Evolutionary conservation across 768 basidiomycete genomes (phyloP).

Genomic region (Termitomyces eurrhizus): DNA sequence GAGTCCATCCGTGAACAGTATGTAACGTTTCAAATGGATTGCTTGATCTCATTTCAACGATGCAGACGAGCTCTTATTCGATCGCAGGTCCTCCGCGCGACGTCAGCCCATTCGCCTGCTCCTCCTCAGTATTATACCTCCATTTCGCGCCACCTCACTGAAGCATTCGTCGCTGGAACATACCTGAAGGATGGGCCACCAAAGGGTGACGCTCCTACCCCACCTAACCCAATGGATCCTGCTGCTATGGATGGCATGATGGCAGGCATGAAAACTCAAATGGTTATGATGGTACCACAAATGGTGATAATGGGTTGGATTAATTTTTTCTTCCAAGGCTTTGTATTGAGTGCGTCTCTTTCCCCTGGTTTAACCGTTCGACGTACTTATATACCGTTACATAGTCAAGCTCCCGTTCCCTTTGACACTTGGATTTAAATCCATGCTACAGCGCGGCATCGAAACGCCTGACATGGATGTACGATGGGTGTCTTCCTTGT

Average conservation of each 20-base stretch:
- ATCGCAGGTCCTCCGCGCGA: slow-evolving; percentile 79
- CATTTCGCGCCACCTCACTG: slow-evolving; percentile 70
- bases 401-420: slow-evolving; percentile 96
- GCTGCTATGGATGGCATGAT: slow-evolving; percentile 97
- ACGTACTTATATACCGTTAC: not conserved
- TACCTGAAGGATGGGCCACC: slow-evolving; percentile 87
- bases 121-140: slow-evolving; percentile 69
- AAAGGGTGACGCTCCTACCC: slow-evolving; percentile 52
- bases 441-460: slow-evolving; percentile 95
- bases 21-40: slow-evolving; percentile 26
- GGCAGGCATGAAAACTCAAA: slow-evolving; percentile 98
- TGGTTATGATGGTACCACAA: slow-evolving; percentile 98
- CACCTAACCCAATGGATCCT: slow-evolving; percentile 88
- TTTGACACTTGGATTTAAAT: slow-evolving; percentile 93
- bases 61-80: slow-evolving; percentile 72
- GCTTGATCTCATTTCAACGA: slow-evolving; percentile 5
- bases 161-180: slow-evolving; percentile 67
- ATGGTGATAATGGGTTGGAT: slow-evolving; percentile 99
- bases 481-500: slow-evolving; percentile 96
- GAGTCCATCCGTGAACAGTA: slow-evolving; percentile 91
- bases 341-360: slow-evolving; percentile 82
- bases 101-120: slow-evolving; percentile 77
- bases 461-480: slow-evolving; percentile 97
- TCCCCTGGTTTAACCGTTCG: not conserved
- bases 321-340: slow-evolving; percentile 99